A percentile compares a stretch with the other conserved stretches of the same genome.
These are phyloP conservation scores for Viola pubescens DNA, from an alignment of 441 rosid species.

Conservation along the genomic window DNA sequence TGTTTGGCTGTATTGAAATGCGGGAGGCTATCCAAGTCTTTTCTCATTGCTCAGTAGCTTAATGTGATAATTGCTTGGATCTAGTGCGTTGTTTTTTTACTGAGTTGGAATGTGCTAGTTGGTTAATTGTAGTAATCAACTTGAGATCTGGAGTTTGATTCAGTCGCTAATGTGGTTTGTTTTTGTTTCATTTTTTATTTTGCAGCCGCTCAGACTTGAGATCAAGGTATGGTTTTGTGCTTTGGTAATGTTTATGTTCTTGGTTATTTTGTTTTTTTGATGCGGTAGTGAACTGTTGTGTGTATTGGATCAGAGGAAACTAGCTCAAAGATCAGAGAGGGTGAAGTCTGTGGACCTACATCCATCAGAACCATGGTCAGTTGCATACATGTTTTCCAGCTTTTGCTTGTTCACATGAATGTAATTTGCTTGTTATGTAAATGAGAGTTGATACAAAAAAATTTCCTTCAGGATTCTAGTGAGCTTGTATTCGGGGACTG, in stretches of 20 bases:
- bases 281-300: constrained; percentile 13
- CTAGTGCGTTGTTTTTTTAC: constrained; percentile 9
- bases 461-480: constrained; percentile 55
- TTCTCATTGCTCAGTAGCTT: constrained; percentile 1
- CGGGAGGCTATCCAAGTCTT: background rate
- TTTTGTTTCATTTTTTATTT: constrained; percentile 8
- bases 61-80: constrained; percentile 4
- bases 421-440: background rate
- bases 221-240: constrained; percentile 37
- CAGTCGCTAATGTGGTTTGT: constrained; percentile 12
- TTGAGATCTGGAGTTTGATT: constrained; percentile 17
- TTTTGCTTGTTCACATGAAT: constrained; percentile 2
- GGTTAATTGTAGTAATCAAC: constrained; percentile 3
- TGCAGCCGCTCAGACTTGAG: constrained; percentile 65
- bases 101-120: constrained; percentile 17
- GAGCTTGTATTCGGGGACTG: constrained; percentile 72
- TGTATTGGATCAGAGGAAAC: constrained; percentile 50
- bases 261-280: background rate
- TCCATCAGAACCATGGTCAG: constrained; percentile 89
- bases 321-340: constrained; percentile 71
- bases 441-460: too few species aligned
- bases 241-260: constrained; percentile 9
- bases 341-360: constrained; percentile 90
- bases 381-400: background rate
- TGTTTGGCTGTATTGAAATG: constrained; percentile 7